Evolutionary conservation across 108 stramenopile species (phyloP), one percentile per base, ranked within the genome.

Genomic region (Cylindrotheca closterium): DNA sequence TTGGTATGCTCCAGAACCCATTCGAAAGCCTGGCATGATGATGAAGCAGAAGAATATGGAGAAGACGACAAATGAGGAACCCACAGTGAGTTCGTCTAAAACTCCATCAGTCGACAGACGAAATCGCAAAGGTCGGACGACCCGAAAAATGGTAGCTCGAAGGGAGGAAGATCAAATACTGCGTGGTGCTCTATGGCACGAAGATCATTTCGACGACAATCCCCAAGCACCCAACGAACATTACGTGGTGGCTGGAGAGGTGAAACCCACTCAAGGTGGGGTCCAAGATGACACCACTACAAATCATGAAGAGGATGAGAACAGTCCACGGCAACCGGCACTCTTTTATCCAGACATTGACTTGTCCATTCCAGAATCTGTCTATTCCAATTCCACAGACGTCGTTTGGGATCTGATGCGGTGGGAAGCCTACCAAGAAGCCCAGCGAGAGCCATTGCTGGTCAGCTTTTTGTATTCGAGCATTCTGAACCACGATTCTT

Each of bases 391-490:
- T 4, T 62, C 70, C 17, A 52, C 58, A 0, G 87, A 88, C 55
- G 63, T 74, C 23, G 87, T 88, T 27, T 88, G 87, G 87, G 84
- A 85, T 48, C 45, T 83, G 24, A 67, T 88, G 73, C 84, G 83
- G 29, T 71, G 81, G 57, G 84, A 86, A 65, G 88, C 88, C 51
- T 70, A 74, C 24, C 73, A 78, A 60, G 86, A 92, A 59, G 82
- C 87, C 8, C 65, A 74, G 51, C 65, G 80, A 49, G 94, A 93
- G 68, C 90, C 94, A 23, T 71, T 95, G 32, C 75, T 95, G 37
- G 91, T 91, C 4, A 83, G 81, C 18, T 95, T 91, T 71, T 65
- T 95, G 27, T 79, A 90, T 65, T 82, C 82, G 32, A 84, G 84
- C 47, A 95, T 95, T 58, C 74, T 95, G 25, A 93, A 92, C 67